Base-by-base conservation (phyloP, 2,329 filamentous ascomycete species). In the Aspergillus sp. region DNA sequence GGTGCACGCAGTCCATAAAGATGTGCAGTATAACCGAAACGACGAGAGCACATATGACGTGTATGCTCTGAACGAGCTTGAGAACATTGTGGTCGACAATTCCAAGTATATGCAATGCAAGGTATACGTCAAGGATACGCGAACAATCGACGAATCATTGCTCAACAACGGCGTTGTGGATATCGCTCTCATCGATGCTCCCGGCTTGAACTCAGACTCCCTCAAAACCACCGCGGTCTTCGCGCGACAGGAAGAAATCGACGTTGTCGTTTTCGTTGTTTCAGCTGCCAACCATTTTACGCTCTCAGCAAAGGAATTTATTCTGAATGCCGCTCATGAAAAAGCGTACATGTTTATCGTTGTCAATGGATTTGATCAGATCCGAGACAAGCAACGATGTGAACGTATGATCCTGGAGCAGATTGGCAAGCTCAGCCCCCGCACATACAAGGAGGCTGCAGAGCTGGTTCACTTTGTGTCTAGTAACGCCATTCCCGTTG, bases 341-440 rank as follows among this genome's bases (percentile, higher is more conserved):
- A 99, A 99, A 74, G 93, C 94, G 0, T 99, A 99, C 68, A 92
- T 99, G 57, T 99, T 99, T 71, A 96, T 99, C 72, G 94, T 99
- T 13, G 94, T 99, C 60, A 99, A 99, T 69, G 92, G 93, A 16
- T 99, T 91, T 65, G 94, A 99, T 72, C 88, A 88, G 56, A 97
- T 99, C 64, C 83, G 88, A 58, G 92, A 97, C 72, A 94, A 97
- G 76, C 81, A 90, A 54, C 82, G 93, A 54, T 97, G 93, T 70
- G 84, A 96, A 70, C 91, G 94, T 67, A 89, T 91, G 84, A 94
- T 99, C 46, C 72, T 99, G 54, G 91, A 97, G 63, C 93, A 97
- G 71, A 87, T 99, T 14, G 80, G 83, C 45, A 85, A 85, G 21
- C 80, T 99, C n/a, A 97, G 93, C 66, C 94, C 93, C 2, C 86